A percentile compares a stretch with the other conserved stretches of the same genome.
Evolutionary conservation across 352 stramenopile species (phyloP).

Genomic region (Pythium guiyangense): DNA sequence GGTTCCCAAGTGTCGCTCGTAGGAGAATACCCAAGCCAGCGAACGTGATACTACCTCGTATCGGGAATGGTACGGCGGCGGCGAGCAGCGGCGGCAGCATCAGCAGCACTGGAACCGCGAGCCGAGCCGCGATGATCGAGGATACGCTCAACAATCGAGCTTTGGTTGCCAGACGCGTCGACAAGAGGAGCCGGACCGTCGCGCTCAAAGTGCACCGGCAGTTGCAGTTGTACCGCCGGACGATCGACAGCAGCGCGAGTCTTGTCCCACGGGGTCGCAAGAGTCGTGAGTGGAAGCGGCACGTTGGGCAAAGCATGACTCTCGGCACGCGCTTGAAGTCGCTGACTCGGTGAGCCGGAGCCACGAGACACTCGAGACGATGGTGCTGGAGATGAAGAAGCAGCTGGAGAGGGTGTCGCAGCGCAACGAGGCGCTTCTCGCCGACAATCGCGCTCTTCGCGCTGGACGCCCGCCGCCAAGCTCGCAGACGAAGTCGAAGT

Average conservation of each 20-base stretch:
- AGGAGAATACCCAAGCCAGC: background rate
- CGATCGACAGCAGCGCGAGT: too few relatives aligned
- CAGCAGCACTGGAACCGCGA: background rate
- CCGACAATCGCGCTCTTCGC: too few relatives aligned
- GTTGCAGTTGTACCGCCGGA: background rate
- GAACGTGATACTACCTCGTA: background rate
- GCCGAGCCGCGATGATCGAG: constrained; percentile 4
- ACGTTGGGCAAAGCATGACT: too few relatives aligned
- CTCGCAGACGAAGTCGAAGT: background rate
- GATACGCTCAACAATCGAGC: constrained; percentile 14
- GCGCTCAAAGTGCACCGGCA: background rate
- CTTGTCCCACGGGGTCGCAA: too few relatives aligned
- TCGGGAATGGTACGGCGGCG: background rate
- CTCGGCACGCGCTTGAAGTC: too few relatives aligned
- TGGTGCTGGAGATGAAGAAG: too few relatives aligned
- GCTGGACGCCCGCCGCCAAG: background rate
- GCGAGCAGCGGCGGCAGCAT: too few relatives aligned
- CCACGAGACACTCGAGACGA: too few relatives aligned
- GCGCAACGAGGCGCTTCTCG: too few relatives aligned
- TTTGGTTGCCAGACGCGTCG: constrained; percentile 3
- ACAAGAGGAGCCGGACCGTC: constrained; percentile 3
- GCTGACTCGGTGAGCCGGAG: too few relatives aligned
- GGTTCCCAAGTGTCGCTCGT: background rate
- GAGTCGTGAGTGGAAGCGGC: too few relatives aligned
- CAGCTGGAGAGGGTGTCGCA: too few relatives aligned